Base-by-base conservation (phyloP, 352 stramenopile species). In the Discostella stelligera region DNA sequence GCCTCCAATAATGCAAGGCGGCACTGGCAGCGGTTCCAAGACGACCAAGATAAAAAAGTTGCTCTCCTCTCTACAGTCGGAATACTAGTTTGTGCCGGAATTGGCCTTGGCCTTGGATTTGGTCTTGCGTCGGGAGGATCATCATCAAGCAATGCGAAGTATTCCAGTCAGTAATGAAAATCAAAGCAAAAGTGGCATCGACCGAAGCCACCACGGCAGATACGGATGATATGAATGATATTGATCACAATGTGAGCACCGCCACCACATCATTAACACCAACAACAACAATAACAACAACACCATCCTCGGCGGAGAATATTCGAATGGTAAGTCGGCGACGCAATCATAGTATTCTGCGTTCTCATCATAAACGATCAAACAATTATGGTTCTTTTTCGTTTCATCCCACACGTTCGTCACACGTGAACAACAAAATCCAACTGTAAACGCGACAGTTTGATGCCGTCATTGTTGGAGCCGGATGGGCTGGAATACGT, bases 401-500 rank as follows among this genome's bases (percentile, higher is more conserved):
- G 13, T 58, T 27, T 58, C 50, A 58, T 44, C 25, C 37, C 53
- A 23, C n/a, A 20, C 1, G 21, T 59, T 32, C 52, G 32, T n/a
- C n/a, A n/a, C n/a, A n/a, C n/a, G n/a, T n/a, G n/a, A 32, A 32
- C 27, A 2, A 32, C 27, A 32, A 32, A 32, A 32, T 32, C 27
- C 27, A 32, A 32, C 5, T n/a, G n/a, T n/a, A n/a, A n/a, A n/a
- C n/a, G n/a, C n/a, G 18, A 55, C 41, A 66, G 59, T 83, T 72
- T 58, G 76, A 83, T 46, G 76, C 64, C 5, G 59, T 83, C 0
- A 61, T 83, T 5, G 66, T 83, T 2, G 76, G 76, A 5, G 70
- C 70, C 23, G 71, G 77, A 44, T 84, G 77, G 71, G 72, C 71
- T 11, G 77, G 77, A 3, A 64, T 84, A 39, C 32, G 27, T n/a